Evolutionary conservation across 2,329 filamentous ascomycete genomes (phyloP), one percentile per base, ranked within the genome.

Genomic region (Fusarium solani-melongenae): DNA sequence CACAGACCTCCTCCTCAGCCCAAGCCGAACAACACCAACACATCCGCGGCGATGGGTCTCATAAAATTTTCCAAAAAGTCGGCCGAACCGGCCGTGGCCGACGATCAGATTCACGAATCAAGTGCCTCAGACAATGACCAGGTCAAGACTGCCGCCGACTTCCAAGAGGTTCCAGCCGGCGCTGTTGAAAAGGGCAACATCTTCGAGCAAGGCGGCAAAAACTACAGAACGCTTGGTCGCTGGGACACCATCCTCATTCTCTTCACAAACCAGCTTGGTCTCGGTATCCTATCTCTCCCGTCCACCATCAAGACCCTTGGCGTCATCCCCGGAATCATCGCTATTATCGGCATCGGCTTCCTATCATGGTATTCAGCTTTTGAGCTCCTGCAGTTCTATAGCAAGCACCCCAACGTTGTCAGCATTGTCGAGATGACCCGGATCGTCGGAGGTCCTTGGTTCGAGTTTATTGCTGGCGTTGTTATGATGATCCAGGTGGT

Each of bases 341-440:
- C 92, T 78, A 93, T 91, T 22, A 84, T 92, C 64, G 91, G 91
- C 3, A 86, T 81, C 3, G 83, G 91, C 44, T 89, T 91, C 8
- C 82, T 92, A 2, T 92, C 93, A 76, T 93, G 91, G 9, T 93
- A 81, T 33, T 72, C 79, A 3, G 78, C 91, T 6, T 73, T 80
- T n/a, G 71, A 72, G n/a, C 69, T 79, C 14, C 91, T 91, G 88
- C 88, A 90, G 76, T 93, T 92, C 80, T 93, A 91, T 78, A 82
- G 92, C 69, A 87, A 89, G 63, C 89, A 93, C 75, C 91, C 91
- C 1, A 89, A 92, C 80, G 87, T 92, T 64, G 89, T 90, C 70
- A 91, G 92, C 79, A 90, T 93, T 17, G 92, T 91, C 76, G 91
- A 93, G 75, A 89, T 93, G 88, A 86, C 87, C 87, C 76, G 86